Base-by-base conservation (phyloP, 352 stramenopile genomes). In the Paralagenidium karlingii region DNA sequence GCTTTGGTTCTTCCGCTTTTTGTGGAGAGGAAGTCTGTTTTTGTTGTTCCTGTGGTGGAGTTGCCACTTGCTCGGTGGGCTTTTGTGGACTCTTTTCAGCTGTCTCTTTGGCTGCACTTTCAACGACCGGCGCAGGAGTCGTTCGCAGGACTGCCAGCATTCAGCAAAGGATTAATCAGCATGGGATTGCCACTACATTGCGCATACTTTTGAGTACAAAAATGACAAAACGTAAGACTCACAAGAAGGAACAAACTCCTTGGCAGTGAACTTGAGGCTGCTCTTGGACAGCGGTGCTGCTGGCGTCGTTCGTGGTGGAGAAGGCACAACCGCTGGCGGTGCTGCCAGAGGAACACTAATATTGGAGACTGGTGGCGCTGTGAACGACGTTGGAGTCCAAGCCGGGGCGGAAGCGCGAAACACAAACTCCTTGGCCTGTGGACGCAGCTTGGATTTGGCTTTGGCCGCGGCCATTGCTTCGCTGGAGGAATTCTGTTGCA, bases 361-460 rank as follows among this genome's bases (percentile, higher is more conserved):
- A n/a, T 27, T 27, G n/a, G 48, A 19, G 3, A 39, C 19, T 9
- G 45, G 18, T 0, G 48, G 13, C 2, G 36, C 38, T 3, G 31
- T 24, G 0, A 28, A 6, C 11, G 26, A 20, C 13, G 52, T 31
- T 1, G 70, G 70, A 29, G 60, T 80, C 67, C 67, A 84, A 8
- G 33, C 53, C 0, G 70, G 60, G 8, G 70, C 67, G 12, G 40
- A 38, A n/a, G 53, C 45, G 53, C 68, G 80, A 38, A 84, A 75
- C 8, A 85, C 68, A 38, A 85, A 85, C 34, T 49, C 61, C 47
- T 77, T 79, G 31, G 68, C 70, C 5, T 58, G 57, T 19, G 70
- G 55, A 33, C 71, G 68, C 26, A 82, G 56, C 58, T 78, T 82
- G 34, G 70, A 32, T 13, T 11, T 15, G 11, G 28, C 11, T 32